phyloP scores from a whole-genome alignment of 148 eudicot genomes.

The Vaccinium myrtillus region DNA sequence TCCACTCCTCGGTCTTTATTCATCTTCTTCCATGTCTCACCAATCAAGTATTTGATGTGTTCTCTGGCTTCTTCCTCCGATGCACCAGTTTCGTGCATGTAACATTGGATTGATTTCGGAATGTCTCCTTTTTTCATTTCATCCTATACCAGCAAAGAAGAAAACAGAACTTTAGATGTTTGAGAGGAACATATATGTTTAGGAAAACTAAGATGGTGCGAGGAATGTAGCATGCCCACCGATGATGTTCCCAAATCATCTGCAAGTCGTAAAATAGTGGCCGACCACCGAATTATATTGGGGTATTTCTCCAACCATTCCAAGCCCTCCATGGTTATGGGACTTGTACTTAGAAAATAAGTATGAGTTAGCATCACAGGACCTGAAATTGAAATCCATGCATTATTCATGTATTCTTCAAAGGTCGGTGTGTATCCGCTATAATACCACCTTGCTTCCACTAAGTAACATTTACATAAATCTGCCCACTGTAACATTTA shows the following conservation, averaged over 20 bases:
- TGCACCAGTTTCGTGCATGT: constrained; percentile 27
- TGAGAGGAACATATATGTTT: no score
- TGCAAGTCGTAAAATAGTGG: neutral
- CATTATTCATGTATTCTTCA: constrained; percentile 17
- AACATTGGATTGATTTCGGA: constrained; percentile 29
- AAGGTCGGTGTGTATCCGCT: constrained; percentile 19
- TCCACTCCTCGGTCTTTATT: constrained; percentile 14
- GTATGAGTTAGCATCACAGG: constrained; percentile 1
- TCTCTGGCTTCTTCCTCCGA: constrained; percentile 23
- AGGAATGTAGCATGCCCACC: neutral
- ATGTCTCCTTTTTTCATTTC: constrained; percentile 32
- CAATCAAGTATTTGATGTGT: constrained; percentile 17
- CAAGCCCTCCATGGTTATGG: constrained; percentile 1
- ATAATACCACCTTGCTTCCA: constrained; percentile 32
- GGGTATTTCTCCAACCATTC: constrained; percentile 8
- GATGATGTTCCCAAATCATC: constrained; percentile 17
- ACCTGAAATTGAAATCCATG: constrained; percentile 18
- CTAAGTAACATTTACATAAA: constrained; percentile 10
- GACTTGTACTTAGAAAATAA: neutral
- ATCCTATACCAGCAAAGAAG: neutral
- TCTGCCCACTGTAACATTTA: constrained; percentile 26
- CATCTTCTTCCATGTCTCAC: constrained; percentile 30
- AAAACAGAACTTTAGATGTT: no score
- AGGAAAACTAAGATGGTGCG: neutral
- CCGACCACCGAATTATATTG: constrained; percentile 7